Evolutionary conservation across 805 yeast species (phyloP).

Genomic region (Yarrowia bubula): DNA sequence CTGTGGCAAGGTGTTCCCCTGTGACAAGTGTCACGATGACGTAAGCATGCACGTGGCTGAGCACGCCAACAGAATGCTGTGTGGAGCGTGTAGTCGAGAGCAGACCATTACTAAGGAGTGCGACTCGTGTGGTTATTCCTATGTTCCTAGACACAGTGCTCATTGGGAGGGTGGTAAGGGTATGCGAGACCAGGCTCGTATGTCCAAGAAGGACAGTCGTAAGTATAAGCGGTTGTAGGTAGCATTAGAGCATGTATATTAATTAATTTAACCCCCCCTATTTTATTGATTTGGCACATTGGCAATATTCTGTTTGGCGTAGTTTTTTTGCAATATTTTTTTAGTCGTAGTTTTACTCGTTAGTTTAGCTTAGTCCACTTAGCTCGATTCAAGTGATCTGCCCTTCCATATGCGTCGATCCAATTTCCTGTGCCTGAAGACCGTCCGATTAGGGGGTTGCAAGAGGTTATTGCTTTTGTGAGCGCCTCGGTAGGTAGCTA

Average conservation of each 20-base stretch:
- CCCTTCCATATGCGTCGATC: not conserved
- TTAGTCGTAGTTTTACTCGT: not conserved
- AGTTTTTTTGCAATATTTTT: too few species aligned
- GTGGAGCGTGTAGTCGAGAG: conserved; percentile 65
- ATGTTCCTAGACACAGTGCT: conserved; percentile 38
- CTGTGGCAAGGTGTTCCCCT: conserved; percentile 44
- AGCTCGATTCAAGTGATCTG: not conserved
- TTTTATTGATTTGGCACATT: too few species aligned
- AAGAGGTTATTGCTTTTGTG: not conserved
- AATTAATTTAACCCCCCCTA: too few species aligned
- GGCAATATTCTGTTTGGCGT: too few species aligned
- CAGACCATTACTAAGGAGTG: conserved; percentile 54
- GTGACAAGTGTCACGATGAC: conserved; percentile 45
- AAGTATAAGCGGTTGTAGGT: conserved; percentile 39
- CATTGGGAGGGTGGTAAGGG: conserved; percentile 50
- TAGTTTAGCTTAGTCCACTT: not conserved
- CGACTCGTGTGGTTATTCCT: conserved; percentile 44
- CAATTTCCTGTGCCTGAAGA: not conserved
- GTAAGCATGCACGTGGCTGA: conserved; percentile 30
- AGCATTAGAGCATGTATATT: not conserved
- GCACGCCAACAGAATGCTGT: conserved; percentile 47
- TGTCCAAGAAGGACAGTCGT: conserved; percentile 46
- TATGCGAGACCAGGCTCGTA: conserved; percentile 42
- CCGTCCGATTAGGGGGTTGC: not conserved
- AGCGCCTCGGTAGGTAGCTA: not conserved